These are phyloP conservation scores for Dactylellina cionopaga DNA, from an alignment of 2,329 filamentous ascomycete species.

Conservation along the genomic window DNA sequence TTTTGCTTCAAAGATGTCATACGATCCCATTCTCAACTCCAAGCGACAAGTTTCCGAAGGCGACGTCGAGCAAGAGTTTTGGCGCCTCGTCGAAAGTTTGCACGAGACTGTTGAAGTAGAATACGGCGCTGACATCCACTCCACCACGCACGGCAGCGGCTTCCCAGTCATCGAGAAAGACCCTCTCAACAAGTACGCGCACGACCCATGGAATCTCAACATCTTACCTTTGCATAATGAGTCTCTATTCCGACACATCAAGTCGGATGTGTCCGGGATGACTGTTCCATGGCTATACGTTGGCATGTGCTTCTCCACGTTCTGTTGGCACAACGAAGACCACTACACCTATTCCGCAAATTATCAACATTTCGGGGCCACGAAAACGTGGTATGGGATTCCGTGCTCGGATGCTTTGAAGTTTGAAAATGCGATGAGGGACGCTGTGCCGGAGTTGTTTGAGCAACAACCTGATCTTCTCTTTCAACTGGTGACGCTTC, in stretches of 20 bases:
- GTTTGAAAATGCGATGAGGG: constrained; percentile 93
- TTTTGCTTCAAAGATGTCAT: constrained; percentile 89
- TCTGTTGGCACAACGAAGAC: constrained; percentile 99
- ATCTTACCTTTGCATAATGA: constrained; percentile 89
- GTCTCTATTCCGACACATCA: constrained; percentile 95
- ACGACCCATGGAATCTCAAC: constrained; percentile 95
- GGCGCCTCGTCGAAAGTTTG: constrained; percentile 90
- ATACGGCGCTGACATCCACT: constrained; percentile 97
- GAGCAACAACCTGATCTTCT: constrained; percentile 95
- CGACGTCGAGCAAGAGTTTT: constrained; percentile 95
- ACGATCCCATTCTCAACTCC: constrained; percentile 83
- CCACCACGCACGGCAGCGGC: constrained; percentile 94
- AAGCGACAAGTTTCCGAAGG: constrained; percentile 87
- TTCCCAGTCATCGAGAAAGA: constrained; percentile 95
- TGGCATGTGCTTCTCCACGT: constrained; percentile 99
- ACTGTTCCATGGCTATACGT: constrained; percentile 99
- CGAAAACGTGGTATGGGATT: constrained; percentile 99
- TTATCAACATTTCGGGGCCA: constrained; percentile 97
- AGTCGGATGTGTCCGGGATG: constrained; percentile 98
- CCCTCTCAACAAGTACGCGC: constrained; percentile 84
- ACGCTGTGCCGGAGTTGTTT: constrained; percentile 94
- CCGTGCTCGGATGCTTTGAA: constrained; percentile 92
- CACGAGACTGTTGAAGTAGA: constrained; percentile 97
- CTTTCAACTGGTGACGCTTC: constrained; percentile 95
- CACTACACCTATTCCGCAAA: constrained; percentile 98